Base-by-base conservation (phyloP, 1,284 basidiomycete genomes). In the Ceratobasidium sp. region DNA sequence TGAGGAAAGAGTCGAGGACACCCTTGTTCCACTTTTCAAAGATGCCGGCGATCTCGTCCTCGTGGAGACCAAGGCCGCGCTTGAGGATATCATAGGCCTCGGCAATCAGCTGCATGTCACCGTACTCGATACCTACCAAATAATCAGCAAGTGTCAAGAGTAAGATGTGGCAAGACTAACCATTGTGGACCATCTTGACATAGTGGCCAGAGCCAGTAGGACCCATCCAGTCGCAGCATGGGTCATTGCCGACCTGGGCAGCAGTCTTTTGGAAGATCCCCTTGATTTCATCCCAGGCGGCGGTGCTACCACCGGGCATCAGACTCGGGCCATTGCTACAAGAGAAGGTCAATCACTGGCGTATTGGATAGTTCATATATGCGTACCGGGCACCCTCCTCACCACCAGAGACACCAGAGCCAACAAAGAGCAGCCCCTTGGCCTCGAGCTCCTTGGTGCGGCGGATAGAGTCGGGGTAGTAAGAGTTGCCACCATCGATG, bases 211-310 rank as follows among this genome's bases (percentile, higher is more conserved):
- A 87, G 77, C 96, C 97, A 75, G 89, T 92, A 82, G 94, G 91
- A 72, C 97, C 97, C 80, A 99, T 96, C 97, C 97, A 99, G 85
- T 99, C 97, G 82, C 96, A 98, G 87, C 97, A 99, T 63, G 97
- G 95, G 81, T 96, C 94, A 76, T 95, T 95, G 73, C 95, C 87
- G 76, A 92, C 94, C 82, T 99, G 95, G 74, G 97, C 97, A 77
- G 97, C 89, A 66, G 95, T 92, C 83, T 94, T 94, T 85, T 99
- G 97, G 90, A 99, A 98, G 80, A 99, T 99, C 76, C 94, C 89
- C 87, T 98, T 96, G 85, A 99, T 98, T 78, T 86, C 84, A 53
- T 95, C 93, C 97, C 97, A 99, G 40, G 97, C 97, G 76, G 88
- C 93, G 71, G 89, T 81, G 58, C 92, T 95, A 79, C 97, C 97